Evolutionary conservation across 192 early-diverging fungal species (phyloP), one percentile per base, ranked within the genome.

Genomic region (Lunasporangiospora selenospora): DNA sequence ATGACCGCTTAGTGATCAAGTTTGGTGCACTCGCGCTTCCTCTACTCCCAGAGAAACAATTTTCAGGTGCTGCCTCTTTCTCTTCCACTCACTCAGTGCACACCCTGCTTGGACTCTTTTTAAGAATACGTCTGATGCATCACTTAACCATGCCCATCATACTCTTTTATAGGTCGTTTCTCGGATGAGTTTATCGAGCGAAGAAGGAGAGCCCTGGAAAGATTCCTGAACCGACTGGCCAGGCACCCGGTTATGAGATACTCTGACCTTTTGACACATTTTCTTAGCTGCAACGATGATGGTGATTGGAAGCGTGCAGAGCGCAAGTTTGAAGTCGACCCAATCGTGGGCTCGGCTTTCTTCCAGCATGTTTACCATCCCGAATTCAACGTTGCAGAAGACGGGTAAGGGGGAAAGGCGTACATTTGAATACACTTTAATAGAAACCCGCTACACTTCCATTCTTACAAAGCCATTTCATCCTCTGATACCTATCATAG

Each of bases 361-460:
- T 79, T 79, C 21, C 65, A 79, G 34, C 77, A 79, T 58, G 77
- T 79, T 21, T 79, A 75, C 44, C 77, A 79, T 32, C 77, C 77
- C 23, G 77, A 79, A 31, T 79, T 70, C 44, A 79, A 79, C 44
- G 62, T 79, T 12, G 73, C 75, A 38, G 69, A 73, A 34, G 77
- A 79, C 38, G 71, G 77, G 77, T 78, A 78, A 19, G 49, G n/a
- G n/a, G n/a, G n/a, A n/a, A n/a, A n/a, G n/a, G n/a, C n/a, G n/a
- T n/a, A n/a, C n/a, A n/a, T n/a, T n/a, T n/a, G n/a, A n/a, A n/a
- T n/a, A n/a, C n/a, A n/a, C n/a, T n/a, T n/a, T n/a, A n/a, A n/a
- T n/a, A n/a, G n/a, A n/a, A n/a, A n/a, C n/a, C n/a, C n/a, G n/a
- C n/a, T n/a, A n/a, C n/a, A n/a, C n/a, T n/a, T n/a, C n/a, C n/a